Evolutionary conservation across 495 filamentous ascomycete genomes (phyloP).

Genomic region (Aspergillus sclerotiicarbonarius): DNA sequence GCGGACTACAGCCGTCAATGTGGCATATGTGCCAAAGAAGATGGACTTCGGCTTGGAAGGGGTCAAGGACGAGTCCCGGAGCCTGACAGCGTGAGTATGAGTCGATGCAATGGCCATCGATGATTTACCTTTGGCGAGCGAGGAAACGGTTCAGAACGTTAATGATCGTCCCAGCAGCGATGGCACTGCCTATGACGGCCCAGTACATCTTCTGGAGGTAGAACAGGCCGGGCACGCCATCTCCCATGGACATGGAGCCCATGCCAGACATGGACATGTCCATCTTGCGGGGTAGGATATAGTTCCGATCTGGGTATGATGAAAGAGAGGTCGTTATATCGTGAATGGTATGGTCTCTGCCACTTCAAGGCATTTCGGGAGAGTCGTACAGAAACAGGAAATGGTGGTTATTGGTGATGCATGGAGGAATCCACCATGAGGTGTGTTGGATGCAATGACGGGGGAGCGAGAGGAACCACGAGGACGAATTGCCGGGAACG

Average conservation of each 20-base stretch:
- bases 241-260: conserved; percentile 46
- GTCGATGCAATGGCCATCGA: background rate
- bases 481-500: too few relatives aligned
- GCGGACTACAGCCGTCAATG: conserved; percentile 62
- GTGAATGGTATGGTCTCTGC: too few relatives aligned
- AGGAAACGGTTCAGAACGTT: conserved; percentile 48
- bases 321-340: too few relatives aligned
- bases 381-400: too few relatives aligned
- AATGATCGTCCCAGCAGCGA: conserved; percentile 50
- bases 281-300: conserved; percentile 5
- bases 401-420: too few relatives aligned
- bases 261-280: conserved; percentile 25
- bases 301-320: background rate
- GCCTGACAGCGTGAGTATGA: conserved; percentile 15
- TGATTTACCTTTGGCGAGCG: conserved; percentile 47
- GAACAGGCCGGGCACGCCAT: conserved; percentile 44
- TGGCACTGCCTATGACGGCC: conserved; percentile 55
- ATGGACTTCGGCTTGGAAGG: conserved; percentile 65
- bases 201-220: conserved; percentile 58
- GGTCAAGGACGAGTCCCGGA: conserved; percentile 32
- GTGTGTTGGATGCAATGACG: too few relatives aligned
- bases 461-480: too few relatives aligned
- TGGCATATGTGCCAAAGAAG: conserved; percentile 59
- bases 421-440: too few relatives aligned
- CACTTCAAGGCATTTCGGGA: too few relatives aligned